Evolutionary conservation across 148 eudicot species (phyloP).

Genomic region (Amaranthus cruentus): DNA sequence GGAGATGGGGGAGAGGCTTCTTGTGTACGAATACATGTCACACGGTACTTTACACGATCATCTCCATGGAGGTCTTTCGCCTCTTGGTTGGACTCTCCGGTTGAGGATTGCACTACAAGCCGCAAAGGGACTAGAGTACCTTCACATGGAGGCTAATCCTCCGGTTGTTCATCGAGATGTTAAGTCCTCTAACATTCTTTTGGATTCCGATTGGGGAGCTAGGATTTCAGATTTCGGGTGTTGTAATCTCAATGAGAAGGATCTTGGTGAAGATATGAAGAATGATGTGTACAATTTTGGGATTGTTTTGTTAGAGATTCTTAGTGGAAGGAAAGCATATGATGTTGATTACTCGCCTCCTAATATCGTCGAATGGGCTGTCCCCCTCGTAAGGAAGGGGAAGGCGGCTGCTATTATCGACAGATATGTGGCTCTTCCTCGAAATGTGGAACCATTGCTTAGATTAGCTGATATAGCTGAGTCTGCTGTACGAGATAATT

Average conservation of each 20-base stretch:
- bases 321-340: constrained; percentile 82
- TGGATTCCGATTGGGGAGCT: constrained; percentile 85
- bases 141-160: constrained; percentile 62
- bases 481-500: constrained; percentile 57
- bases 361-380: constrained; percentile 83
- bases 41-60: constrained; percentile 92
- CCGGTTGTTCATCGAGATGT: constrained; percentile 79
- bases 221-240: constrained; percentile 79
- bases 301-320: constrained; percentile 72
- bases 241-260: constrained; percentile 47
- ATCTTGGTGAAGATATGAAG: constrained; percentile 44
- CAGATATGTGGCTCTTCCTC: constrained; percentile 72
- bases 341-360: constrained; percentile 73
- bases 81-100: constrained; percentile 66
- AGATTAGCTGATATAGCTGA: constrained; percentile 84
- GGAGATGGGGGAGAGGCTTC: constrained; percentile 93
- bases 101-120: constrained; percentile 79
- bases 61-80: constrained; percentile 83
- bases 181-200: constrained; percentile 70
- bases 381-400: constrained; percentile 61
- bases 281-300: constrained; percentile 75
- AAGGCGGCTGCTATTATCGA: constrained; percentile 78
- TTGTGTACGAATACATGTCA: constrained; percentile 92
- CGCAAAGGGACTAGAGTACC: constrained; percentile 87
- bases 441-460: constrained; percentile 86